Evolutionary conservation across 495 filamentous ascomycete genomes (phyloP).

Genomic region (Aspergillus ellipticus): DNA sequence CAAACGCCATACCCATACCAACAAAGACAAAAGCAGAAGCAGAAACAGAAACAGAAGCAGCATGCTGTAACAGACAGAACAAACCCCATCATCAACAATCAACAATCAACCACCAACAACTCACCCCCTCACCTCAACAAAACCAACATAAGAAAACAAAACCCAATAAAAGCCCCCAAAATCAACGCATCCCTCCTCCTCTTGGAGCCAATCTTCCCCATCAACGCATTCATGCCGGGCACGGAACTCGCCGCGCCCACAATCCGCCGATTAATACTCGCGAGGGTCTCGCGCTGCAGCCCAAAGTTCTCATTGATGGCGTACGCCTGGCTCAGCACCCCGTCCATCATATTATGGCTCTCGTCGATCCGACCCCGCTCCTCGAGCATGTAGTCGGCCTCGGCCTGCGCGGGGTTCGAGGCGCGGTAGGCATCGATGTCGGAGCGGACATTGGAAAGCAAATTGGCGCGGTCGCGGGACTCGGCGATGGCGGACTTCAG

Average conservation of each 20-base stretch:
- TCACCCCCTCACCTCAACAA: conserved; percentile 61
- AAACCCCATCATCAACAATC: background rate
- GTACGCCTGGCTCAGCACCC: conserved; percentile 93
- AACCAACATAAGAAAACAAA: conserved; percentile 84
- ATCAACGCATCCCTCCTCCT: conserved; percentile 95
- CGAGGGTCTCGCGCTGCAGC: conserved; percentile 78
- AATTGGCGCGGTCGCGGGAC: conserved; percentile 79
- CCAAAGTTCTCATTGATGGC: conserved; percentile 91
- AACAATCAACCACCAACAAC: conserved; percentile 4
- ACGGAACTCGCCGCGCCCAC: conserved; percentile 83
- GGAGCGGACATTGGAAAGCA: conserved; percentile 85
- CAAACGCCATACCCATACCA: conserved; percentile 11
- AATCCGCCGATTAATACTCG: conserved; percentile 84
- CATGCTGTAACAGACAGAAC: conserved; percentile 7
- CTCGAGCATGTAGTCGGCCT: conserved; percentile 95
- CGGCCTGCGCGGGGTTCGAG: conserved; percentile 71
- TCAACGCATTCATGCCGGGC: conserved; percentile 89
- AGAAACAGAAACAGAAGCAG: background rate
- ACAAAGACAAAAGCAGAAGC: background rate
- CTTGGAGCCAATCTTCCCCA: conserved; percentile 89
- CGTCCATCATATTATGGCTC: conserved; percentile 82
- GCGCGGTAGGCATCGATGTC: conserved; percentile 88
- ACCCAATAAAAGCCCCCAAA: conserved; percentile 80
- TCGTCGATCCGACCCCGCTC: conserved; percentile 82
- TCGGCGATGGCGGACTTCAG: conserved; percentile 64